These are phyloP conservation scores for Meredithiella fracta DNA, from an alignment of 2,329 filamentous ascomycete genomes.

Conservation along the genomic window DNA sequence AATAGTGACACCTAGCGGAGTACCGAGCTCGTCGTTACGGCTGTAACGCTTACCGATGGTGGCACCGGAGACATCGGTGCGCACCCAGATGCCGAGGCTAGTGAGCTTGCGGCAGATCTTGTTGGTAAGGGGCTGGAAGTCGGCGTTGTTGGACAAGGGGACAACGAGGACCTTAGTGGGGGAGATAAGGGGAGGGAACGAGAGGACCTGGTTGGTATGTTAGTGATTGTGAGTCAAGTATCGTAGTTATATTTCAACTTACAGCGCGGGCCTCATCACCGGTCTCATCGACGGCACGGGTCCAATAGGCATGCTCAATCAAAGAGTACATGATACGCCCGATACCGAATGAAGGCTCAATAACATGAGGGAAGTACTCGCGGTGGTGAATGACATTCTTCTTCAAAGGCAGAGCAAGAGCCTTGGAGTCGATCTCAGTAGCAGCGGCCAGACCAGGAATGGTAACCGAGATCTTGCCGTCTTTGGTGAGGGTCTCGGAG, in stretches of 20 bases:
- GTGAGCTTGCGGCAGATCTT: conserved; percentile 54
- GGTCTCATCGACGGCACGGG: conserved; percentile 54
- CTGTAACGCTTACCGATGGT: conserved; percentile 80
- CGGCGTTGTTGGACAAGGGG: conserved; percentile 57
- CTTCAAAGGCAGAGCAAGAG: conserved; percentile 69
- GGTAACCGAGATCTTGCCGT: conserved; percentile 61
- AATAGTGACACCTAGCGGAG: conserved; percentile 71
- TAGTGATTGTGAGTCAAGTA: conserved; percentile 20
- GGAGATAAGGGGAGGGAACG: conserved; percentile 41
- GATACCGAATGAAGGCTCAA: conserved; percentile 88
- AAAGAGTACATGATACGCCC: conserved; percentile 77
- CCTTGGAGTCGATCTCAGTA: conserved; percentile 62
- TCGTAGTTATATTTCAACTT: conserved; percentile 28
- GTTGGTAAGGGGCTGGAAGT: conserved; percentile 54
- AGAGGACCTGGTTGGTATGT: conserved; percentile 22
- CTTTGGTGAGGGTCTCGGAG: conserved; percentile 52
- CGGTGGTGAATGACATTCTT: conserved; percentile 69
- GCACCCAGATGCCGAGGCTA: conserved; percentile 54
- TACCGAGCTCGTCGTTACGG: conserved; percentile 80
- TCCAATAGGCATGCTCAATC: conserved; percentile 94
- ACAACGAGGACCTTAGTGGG: conserved; percentile 79
- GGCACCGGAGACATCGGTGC: conserved; percentile 65
- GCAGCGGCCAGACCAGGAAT: conserved; percentile 51
- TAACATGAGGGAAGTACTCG: conserved; percentile 84
- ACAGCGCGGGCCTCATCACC: conserved; percentile 66